Evolutionary conservation across 345 rosid species (phyloP), one percentile per base, ranked within the genome.

Genomic region (Rhodomyrtus tomentosa): DNA sequence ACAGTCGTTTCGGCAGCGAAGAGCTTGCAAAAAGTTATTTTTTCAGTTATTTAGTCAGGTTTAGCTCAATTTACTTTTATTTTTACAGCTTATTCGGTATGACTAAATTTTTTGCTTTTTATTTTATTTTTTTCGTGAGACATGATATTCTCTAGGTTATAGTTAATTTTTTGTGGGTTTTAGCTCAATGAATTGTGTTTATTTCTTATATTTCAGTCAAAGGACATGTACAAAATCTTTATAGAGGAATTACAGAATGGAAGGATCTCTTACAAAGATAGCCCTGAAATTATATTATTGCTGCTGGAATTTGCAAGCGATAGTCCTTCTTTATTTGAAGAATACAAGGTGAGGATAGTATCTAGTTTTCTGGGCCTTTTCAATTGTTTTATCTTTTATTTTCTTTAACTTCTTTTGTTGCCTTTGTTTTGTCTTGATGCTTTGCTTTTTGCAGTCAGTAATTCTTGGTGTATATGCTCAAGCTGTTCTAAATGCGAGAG

Each of bases 11-110:
- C 92, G 94, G 11, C 93, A 92, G 92, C 86, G 53, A 82, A 93
- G 99, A 80, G 95, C 98, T 45, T 95, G 93, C 95, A 97, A 82
- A 86, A 87, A 86, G 88, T 81, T 83, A 51, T 87, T 97, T 90
- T 94, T 93, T 81, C 92, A 88, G 86, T 91, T 97, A 85, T 95
- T 95, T 90, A 91, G 93, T 81, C 93, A 95, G 99, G 99, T 97
- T 86, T 68, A 59, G 74, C 79, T 40, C 42, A 54, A 79, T 24
- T 20, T 22, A 24, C 82, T 50, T 79, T 86, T 58, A 68, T 59
- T 84, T 84, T 87, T 27, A 4, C 82, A 56, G 83, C n/a, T 76
- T 45, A 15, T 53, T 82, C 32, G 15, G 40, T 45, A 50, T 56
- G 58, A 81, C 59, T 29, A 62, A 62, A 21, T 72, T 82, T 62